Evolutionary conservation across 257 asterid species (phyloP).

Genomic region (Nicotiana otophora): DNA sequence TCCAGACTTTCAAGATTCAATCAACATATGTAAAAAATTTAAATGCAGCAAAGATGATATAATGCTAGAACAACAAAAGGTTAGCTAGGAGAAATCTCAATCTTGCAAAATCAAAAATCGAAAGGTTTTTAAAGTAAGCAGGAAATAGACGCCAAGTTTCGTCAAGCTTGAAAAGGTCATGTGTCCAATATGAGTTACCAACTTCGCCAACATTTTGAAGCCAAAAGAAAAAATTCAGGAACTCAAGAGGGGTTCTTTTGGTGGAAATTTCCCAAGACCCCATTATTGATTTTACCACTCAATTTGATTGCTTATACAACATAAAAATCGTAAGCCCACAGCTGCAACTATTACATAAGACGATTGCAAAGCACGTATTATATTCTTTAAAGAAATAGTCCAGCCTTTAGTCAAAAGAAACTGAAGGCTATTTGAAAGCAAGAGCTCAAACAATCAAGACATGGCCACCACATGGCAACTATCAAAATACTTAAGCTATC

Average conservation of each 20-base stretch:
- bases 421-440: neutral
- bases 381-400: neutral
- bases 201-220: neutral
- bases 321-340: neutral
- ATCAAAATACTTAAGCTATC: neutral
- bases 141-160: neutral
- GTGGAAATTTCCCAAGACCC: neutral
- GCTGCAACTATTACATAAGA: neutral
- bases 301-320: neutral
- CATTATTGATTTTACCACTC: neutral
- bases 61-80: neutral
- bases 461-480: neutral
- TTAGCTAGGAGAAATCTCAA: conserved; percentile 1
- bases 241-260: neutral
- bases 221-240: neutral
- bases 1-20: neutral
- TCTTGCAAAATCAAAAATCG: neutral
- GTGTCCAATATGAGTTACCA: neutral
- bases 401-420: neutral
- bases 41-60: neutral
- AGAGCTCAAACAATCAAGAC: neutral
- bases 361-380: neutral
- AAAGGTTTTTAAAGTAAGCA: neutral
- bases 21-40: neutral
- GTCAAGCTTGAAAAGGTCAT: neutral